These are phyloP conservation scores for Psidium guajava DNA, from an alignment of 345 rosid genomes.

Conservation along the genomic window DNA sequence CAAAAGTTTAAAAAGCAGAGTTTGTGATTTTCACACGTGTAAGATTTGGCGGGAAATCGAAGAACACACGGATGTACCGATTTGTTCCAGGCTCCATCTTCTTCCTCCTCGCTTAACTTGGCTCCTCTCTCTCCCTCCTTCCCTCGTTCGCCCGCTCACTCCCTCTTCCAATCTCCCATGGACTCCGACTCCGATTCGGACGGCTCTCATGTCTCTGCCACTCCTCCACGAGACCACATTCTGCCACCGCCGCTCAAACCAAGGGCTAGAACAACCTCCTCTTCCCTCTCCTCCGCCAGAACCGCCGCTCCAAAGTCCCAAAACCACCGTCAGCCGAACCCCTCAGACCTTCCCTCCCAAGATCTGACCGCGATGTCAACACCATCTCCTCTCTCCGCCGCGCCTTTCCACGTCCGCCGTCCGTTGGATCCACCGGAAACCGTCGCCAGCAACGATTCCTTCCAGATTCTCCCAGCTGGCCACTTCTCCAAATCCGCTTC, in stretches of 20 bases:
- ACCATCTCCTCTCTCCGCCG: conserved; percentile 6
- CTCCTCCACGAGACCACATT: conserved; percentile 60
- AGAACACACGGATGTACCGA: background rate
- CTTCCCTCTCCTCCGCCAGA: background rate
- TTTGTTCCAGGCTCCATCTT: background rate
- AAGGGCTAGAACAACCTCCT: conserved; percentile 10
- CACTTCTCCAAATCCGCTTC: conserved; percentile 47
- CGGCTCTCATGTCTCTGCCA: conserved; percentile 77
- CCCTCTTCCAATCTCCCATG: conserved; percentile 16
- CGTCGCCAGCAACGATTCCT: conserved; percentile 9
- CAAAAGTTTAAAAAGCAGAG: background rate
- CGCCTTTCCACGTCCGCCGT: conserved; percentile 20
- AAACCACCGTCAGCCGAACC: conserved; percentile 13
- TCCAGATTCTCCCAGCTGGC: conserved; percentile 40
- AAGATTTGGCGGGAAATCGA: conserved; percentile 36
- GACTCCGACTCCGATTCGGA: conserved; percentile 81
- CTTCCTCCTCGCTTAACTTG: background rate
- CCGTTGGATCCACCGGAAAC: conserved; percentile 42
- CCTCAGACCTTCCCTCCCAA: background rate
- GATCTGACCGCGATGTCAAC: background rate
- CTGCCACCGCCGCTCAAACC: conserved; percentile 11
- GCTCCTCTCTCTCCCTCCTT: background rate
- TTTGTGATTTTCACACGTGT: background rate
- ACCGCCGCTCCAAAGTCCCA: conserved; percentile 11
- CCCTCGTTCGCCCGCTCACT: background rate